A percentile compares a stretch with the other conserved stretches of the same genome.
Evolutionary conservation across 139 green algal genomes (phyloP).

Genomic region (Haematococcus lacustris): DNA sequence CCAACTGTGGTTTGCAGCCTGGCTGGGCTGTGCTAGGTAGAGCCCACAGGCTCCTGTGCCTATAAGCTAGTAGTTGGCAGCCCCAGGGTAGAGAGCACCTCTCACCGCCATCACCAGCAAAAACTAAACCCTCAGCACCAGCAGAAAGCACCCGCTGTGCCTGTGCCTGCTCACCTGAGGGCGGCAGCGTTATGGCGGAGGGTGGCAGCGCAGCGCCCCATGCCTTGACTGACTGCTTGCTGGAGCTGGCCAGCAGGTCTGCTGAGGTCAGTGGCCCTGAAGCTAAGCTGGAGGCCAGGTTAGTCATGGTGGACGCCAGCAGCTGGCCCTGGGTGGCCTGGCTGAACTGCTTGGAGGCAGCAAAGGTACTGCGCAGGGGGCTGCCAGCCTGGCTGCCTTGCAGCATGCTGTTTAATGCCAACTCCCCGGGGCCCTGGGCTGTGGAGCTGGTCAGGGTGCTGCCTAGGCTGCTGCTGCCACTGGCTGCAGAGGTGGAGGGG

Average conservation of each 20-base stretch:
- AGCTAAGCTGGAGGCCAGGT: not conserved
- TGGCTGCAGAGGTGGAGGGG: not conserved
- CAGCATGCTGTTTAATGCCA: not conserved
- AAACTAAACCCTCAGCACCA: no score
- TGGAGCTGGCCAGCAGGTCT: not conserved
- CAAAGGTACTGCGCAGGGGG: conserved; percentile 5
- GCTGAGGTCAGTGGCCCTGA: not conserved
- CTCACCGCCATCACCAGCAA: not conserved
- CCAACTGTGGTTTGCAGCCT: no score
- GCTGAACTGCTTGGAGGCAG: conserved; percentile 7
- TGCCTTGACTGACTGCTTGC: conserved; percentile 12
- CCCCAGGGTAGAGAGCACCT: not conserved
- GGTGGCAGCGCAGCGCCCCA: conserved; percentile 21
- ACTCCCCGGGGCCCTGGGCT: not conserved
- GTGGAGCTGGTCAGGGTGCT: not conserved
- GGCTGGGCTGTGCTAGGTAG: not conserved
- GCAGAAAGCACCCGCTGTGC: no score
- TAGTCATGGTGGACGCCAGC: conserved; percentile 3
- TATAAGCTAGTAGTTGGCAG: not conserved
- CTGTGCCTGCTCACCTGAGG: conserved; percentile 4
- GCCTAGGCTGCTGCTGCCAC: not conserved
- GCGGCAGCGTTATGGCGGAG: conserved; percentile 17
- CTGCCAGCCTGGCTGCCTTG: not conserved
- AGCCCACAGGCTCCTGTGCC: not conserved
- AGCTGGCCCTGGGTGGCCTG: conserved; percentile 11